phyloP scores from a whole-genome alignment of 768 basidiomycete genomes.

The Paxillus ammoniavirescens region DNA sequence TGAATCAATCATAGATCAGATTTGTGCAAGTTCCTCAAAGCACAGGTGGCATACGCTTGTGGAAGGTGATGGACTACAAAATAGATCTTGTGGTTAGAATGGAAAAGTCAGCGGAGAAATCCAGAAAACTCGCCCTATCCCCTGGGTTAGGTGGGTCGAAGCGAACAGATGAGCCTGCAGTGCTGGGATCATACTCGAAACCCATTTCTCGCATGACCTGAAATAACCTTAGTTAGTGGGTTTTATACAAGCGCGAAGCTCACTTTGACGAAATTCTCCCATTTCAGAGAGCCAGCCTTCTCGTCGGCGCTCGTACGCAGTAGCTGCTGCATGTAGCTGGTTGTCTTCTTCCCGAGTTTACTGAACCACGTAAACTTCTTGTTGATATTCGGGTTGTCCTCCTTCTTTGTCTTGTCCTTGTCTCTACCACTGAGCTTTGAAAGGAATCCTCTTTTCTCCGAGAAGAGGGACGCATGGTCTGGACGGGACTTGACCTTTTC shows the following conservation, averaged over 20 bases:
- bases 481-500: slow-evolving; percentile 71
- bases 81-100: slow-evolving; percentile 1
- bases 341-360: slow-evolving; percentile 58
- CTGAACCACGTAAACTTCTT: slow-evolving; percentile 56
- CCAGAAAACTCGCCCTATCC: slow-evolving; percentile 38
- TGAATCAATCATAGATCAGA: slow-evolving; percentile 1
- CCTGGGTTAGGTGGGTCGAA: slow-evolving; percentile 68
- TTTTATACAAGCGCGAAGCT: slow-evolving; percentile 1
- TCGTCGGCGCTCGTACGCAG: slow-evolving; percentile 55
- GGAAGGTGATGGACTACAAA: slow-evolving; percentile 66
- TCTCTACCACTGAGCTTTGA: slow-evolving; percentile 43
- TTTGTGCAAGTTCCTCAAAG: not conserved
- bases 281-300: slow-evolving; percentile 65
- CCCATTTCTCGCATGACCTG: slow-evolving; percentile 81
- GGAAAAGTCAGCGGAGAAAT: not conserved
- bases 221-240: not conserved
- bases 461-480: slow-evolving; percentile 52
- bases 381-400: slow-evolving; percentile 24
- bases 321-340: slow-evolving; percentile 61
- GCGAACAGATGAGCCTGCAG: slow-evolving; percentile 79
- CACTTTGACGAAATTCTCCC: slow-evolving; percentile 79
- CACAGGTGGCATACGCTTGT: slow-evolving; percentile 53
- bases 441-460: slow-evolving; percentile 46
- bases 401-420: slow-evolving; percentile 33
- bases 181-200: slow-evolving; percentile 68